Conservation (phyloP, 495 filamentous ascomycete species). For the Penicillium paradoxum region DNA sequence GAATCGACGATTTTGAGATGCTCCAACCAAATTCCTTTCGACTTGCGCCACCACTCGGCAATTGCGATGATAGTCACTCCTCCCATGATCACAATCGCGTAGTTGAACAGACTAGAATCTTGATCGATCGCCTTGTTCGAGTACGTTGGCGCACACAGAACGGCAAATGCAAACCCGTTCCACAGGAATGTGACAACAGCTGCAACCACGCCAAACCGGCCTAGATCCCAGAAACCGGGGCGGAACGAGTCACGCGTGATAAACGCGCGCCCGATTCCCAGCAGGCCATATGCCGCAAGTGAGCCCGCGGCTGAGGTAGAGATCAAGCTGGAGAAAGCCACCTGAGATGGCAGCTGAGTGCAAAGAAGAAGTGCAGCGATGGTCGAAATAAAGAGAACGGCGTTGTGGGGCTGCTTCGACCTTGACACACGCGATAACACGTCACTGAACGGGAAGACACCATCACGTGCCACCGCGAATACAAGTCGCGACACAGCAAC, state of each 20-base stretch:
- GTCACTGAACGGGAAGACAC: slow-evolving; percentile 33
- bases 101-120: slow-evolving; percentile 31
- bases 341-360: slow-evolving; percentile 33
- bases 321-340: slow-evolving; percentile 30
- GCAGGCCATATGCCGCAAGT: slow-evolving; percentile 33
- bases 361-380: slow-evolving; percentile 32
- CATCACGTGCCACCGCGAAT: slow-evolving; percentile 36
- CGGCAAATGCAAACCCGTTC: slow-evolving; percentile 34
- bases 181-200: slow-evolving; percentile 34
- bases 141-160: slow-evolving; percentile 34
- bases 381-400: slow-evolving; percentile 30
- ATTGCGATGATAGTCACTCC: slow-evolving; percentile 31
- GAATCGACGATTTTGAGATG: slow-evolving; percentile 24
- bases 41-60: slow-evolving; percentile 35
- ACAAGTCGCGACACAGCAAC: slow-evolving; percentile 36
- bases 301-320: slow-evolving; percentile 35
- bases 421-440: slow-evolving; percentile 30
- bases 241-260: slow-evolving; percentile 30
- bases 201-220: slow-evolving; percentile 25
- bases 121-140: slow-evolving; percentile 20
- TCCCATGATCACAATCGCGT: slow-evolving; percentile 36
- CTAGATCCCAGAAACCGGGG: slow-evolving; percentile 29
- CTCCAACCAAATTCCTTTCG: slow-evolving; percentile 28
- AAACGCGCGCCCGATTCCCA: slow-evolving; percentile 31
- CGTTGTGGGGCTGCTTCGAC: slow-evolving; percentile 34